Evolutionary conservation across 768 basidiomycete genomes (phyloP).

Genomic region (Mycena polygramma): DNA sequence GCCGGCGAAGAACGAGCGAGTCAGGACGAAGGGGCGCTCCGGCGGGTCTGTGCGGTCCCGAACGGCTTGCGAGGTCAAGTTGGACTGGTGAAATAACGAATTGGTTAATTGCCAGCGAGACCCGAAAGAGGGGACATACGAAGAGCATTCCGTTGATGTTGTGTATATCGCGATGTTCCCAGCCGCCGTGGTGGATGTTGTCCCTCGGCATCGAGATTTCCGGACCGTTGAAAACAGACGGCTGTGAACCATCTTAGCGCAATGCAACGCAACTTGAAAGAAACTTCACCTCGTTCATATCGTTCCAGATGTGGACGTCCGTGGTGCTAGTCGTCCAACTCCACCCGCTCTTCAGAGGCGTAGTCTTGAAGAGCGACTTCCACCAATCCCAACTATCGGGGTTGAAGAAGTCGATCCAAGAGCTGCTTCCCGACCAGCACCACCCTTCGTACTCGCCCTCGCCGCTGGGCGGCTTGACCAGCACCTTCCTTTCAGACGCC

Average conservation of each 20-base stretch:
- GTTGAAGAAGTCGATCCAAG: slow-evolving; percentile 99
- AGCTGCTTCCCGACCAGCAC: slow-evolving; percentile 98
- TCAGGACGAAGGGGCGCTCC: slow-evolving; percentile 94
- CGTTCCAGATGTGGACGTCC: slow-evolving; percentile 96
- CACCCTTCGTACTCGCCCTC: slow-evolving; percentile 94
- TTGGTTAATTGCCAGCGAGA: background rate
- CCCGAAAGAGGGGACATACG: slow-evolving; percentile 57
- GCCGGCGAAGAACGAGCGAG: slow-evolving; percentile 94
- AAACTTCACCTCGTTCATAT: slow-evolving; percentile 93
- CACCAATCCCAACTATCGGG: slow-evolving; percentile 92
- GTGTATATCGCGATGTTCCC: slow-evolving; percentile 98
- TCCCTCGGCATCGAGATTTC: slow-evolving; percentile 85
- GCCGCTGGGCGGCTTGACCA: slow-evolving; percentile 86
- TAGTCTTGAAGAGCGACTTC: slow-evolving; percentile 83
- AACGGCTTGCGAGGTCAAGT: slow-evolving; percentile 86
- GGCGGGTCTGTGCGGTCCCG: slow-evolving; percentile 79
- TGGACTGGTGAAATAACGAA: slow-evolving; percentile 60
- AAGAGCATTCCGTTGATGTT: slow-evolving; percentile 98
- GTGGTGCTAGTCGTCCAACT: slow-evolving; percentile 86
- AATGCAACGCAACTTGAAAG: slow-evolving; percentile 6
- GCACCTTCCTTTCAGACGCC: slow-evolving; percentile 83
- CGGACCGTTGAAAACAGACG: slow-evolving; percentile 98
- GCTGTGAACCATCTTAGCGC: slow-evolving; percentile 60
- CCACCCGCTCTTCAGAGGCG: slow-evolving; percentile 68
- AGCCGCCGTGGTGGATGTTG: slow-evolving; percentile 88